Evolutionary conservation across 306 rosid genomes (phyloP).

Genomic region (Cucurbita maxima): DNA sequence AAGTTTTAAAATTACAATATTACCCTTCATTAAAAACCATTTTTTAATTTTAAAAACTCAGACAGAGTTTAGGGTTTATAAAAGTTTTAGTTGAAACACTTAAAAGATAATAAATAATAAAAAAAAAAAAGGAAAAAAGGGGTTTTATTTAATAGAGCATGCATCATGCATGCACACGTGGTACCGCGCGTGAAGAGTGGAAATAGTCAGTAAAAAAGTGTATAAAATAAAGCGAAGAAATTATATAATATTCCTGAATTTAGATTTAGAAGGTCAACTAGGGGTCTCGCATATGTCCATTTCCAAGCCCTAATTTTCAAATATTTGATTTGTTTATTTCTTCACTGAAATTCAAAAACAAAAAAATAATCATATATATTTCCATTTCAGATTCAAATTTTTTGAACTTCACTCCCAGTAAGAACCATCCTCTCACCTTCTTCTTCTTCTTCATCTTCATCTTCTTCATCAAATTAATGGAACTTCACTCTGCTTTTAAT

Average conservation of each 20-base stretch:
- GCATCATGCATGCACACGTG: slow-evolving; percentile 30
- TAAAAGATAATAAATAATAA: too few relatives aligned
- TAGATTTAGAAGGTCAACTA: slow-evolving; percentile 19
- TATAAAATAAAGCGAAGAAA: not conserved
- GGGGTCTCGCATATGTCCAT: slow-evolving; percentile 10
- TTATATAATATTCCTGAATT: not conserved
- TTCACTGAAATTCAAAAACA: not conserved
- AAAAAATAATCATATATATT: not conserved
- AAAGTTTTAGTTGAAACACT: too few relatives aligned
- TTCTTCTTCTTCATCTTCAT: not conserved
- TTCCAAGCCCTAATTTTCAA: not conserved
- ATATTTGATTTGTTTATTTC: too few relatives aligned
- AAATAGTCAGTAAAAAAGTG: not conserved
- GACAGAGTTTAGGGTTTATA: too few relatives aligned
- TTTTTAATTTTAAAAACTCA: too few relatives aligned
- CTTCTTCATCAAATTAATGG: not conserved
- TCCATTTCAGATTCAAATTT: slow-evolving; percentile 9
- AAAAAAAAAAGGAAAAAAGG: not conserved
- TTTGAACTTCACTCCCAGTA: not conserved
- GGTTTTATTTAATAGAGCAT: not conserved
- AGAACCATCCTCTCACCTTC: slow-evolving; percentile 5
- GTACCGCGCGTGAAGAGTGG: slow-evolving; percentile 12
- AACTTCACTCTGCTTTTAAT: not conserved
- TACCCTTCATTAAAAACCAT: too few relatives aligned
- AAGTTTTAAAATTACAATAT: too few relatives aligned